phyloP scores from a whole-genome alignment of 441 rosid species.

The Omphalea diandra region DNA sequence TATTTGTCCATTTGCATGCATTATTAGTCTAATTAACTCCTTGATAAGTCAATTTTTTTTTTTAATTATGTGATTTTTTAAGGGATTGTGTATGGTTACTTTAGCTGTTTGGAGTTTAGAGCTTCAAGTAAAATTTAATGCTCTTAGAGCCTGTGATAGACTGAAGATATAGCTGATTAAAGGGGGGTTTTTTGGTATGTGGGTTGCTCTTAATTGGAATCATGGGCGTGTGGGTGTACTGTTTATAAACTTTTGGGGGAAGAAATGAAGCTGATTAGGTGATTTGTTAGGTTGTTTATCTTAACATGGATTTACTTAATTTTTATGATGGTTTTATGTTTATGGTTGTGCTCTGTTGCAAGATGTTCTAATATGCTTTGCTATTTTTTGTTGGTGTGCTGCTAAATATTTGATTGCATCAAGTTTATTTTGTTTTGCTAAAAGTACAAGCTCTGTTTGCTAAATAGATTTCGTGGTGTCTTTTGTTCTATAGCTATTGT shows the following conservation, averaged over 20 bases:
- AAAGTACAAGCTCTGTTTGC: too few relatives aligned
- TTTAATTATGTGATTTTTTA: conserved; percentile 9
- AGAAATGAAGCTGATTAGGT: conserved; percentile 64
- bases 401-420: too few relatives aligned
- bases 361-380: too few relatives aligned
- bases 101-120: conserved; percentile 16
- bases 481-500: too few relatives aligned
- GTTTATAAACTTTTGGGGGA: conserved; percentile 67
- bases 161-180: conserved; percentile 25
- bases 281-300: too few relatives aligned
- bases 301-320: too few relatives aligned
- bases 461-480: too few relatives aligned
- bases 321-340: too few relatives aligned
- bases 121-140: conserved; percentile 22
- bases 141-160: conserved; percentile 1
- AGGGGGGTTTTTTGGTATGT: conserved; percentile 44
- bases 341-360: too few relatives aligned
- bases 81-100: background rate
- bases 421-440: too few relatives aligned
- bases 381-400: too few relatives aligned
- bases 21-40: too few relatives aligned
- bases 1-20: background rate
- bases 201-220: conserved; percentile 62
- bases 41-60: background rate
- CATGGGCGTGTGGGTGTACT: conserved; percentile 62